phyloP scores from a whole-genome alignment of 2,329 filamentous ascomycete species.

The Didymella sp. region DNA sequence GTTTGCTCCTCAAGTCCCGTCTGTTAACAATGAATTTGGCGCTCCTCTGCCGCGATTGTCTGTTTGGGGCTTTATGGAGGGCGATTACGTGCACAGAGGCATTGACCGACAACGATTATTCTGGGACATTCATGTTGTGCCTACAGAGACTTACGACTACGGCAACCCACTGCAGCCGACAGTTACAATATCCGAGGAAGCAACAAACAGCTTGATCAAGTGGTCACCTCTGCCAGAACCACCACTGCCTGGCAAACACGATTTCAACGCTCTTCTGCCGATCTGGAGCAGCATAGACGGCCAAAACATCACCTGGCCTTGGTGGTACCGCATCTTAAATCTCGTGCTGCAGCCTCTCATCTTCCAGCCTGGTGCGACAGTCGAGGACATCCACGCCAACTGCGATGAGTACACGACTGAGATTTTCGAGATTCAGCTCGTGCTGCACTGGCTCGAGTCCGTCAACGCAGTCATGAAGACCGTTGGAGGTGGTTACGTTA shows the following conservation, averaged over 20 bases:
- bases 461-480: constrained; percentile 33
- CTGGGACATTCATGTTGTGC: constrained; percentile 67
- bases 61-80: constrained; percentile 73
- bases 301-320: constrained; percentile 58
- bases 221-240: constrained; percentile 37
- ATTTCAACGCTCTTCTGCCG: constrained; percentile 62
- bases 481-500: constrained; percentile 30
- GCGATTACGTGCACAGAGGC: constrained; percentile 73
- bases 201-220: constrained; percentile 13
- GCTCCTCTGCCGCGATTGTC: constrained; percentile 52
- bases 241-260: constrained; percentile 37
- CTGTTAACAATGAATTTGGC: constrained; percentile 57
- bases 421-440: constrained; percentile 44
- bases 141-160: constrained; percentile 65
- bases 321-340: constrained; percentile 70
- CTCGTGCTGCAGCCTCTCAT: constrained; percentile 69
- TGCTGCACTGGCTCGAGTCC: constrained; percentile 40
- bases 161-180: constrained; percentile 59
- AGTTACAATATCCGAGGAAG: constrained; percentile 40
- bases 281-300: constrained; percentile 77
- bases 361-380: constrained; percentile 65
- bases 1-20: constrained; percentile 63
- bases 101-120: constrained; percentile 70
- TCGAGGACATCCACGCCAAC: constrained; percentile 59
- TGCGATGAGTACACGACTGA: constrained; percentile 37